Percentiles rank a stretch among this genome's conserved stretches.
These are phyloP conservation scores for Wickerhamiella alocasiicola DNA, from an alignment of 805 yeast species.

Conservation along the genomic window DNA sequence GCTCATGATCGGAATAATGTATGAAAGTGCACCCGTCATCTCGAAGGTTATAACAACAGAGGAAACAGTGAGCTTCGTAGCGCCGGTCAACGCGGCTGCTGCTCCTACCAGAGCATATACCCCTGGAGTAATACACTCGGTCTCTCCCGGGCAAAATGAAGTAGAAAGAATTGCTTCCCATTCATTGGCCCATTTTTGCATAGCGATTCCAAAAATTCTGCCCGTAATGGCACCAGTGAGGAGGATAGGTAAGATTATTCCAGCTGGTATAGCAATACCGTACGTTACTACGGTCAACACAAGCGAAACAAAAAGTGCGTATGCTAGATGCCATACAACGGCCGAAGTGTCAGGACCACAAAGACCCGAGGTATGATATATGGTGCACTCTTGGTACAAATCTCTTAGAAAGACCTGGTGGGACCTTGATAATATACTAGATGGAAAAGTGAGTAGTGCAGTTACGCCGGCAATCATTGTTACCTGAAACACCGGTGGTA, in stretches of 20 bases:
- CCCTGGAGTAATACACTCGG: constrained; percentile 62
- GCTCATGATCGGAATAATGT: constrained; percentile 75
- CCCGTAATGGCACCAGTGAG: constrained; percentile 95
- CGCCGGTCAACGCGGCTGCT: constrained; percentile 68
- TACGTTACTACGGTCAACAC: constrained; percentile 54
- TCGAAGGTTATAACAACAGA: constrained; percentile 74
- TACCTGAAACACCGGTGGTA: constrained; percentile 36
- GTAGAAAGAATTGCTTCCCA: constrained; percentile 18
- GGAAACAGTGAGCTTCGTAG: constrained; percentile 66
- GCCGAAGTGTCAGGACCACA: constrained; percentile 11
- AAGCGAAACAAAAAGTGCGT: constrained; percentile 40
- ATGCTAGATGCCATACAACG: constrained; percentile 24
- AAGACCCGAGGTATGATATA: constrained; percentile 15
- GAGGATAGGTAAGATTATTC: constrained; percentile 94
- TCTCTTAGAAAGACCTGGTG: constrained; percentile 42
- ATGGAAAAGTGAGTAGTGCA: constrained; percentile 42
- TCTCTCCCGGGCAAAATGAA: constrained; percentile 32
- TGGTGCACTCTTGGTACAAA: constrained; percentile 56
- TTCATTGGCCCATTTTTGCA: constrained; percentile 53
- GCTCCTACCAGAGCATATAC: constrained; percentile 86
- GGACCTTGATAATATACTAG: constrained; percentile 43
- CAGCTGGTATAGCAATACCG: constrained; percentile 78
- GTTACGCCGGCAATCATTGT: constrained; percentile 38
- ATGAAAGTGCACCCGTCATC: constrained; percentile 73
- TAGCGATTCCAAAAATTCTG: constrained; percentile 64